phyloP scores from a whole-genome alignment of 1,139 yeast species.

The Diutina scorzettiae region DNA sequence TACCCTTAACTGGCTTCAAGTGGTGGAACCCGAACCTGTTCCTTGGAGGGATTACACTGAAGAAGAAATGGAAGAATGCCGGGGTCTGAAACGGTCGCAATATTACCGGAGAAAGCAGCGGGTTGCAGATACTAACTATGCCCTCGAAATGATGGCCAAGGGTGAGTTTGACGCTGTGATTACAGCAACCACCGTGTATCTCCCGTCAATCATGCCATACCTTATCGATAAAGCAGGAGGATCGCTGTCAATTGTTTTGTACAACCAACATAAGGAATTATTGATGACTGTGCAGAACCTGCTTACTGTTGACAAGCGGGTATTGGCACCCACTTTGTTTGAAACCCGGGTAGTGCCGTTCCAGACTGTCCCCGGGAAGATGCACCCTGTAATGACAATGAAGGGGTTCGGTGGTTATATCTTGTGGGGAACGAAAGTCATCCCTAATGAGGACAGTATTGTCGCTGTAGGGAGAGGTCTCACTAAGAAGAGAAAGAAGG shows the following conservation, averaged over 20 bases:
- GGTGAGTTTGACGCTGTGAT: slow-evolving; percentile 70
- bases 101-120: slow-evolving; percentile 55
- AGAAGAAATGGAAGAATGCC: slow-evolving; percentile 43
- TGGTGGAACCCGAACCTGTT: slow-evolving; percentile 63
- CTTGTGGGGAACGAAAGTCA: slow-evolving; percentile 67
- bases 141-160: slow-evolving; percentile 36
- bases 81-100: slow-evolving; percentile 50
- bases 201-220: slow-evolving; percentile 50
- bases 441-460: slow-evolving; percentile 49
- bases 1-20: slow-evolving; percentile 60
- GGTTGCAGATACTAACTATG: slow-evolving; percentile 40
- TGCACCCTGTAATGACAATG: slow-evolving; percentile 93
- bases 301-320: slow-evolving; percentile 51
- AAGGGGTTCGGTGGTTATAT: slow-evolving; percentile 89
- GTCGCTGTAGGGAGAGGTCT: slow-evolving; percentile 46
- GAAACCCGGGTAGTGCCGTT: slow-evolving; percentile 79
- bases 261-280: slow-evolving; percentile 69
- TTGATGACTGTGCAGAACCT: slow-evolving; percentile 63
- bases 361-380: slow-evolving; percentile 87
- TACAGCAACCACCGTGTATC: slow-evolving; percentile 60
- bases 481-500: slow-evolving; percentile 13
- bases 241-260: slow-evolving; percentile 75
- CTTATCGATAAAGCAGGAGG: slow-evolving; percentile 67
- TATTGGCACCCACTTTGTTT: slow-evolving; percentile 71
- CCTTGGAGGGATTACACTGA: slow-evolving; percentile 37